Evolutionary conservation across 495 filamentous ascomycete species (phyloP).

Genomic region (Tetracladium setigerum): DNA sequence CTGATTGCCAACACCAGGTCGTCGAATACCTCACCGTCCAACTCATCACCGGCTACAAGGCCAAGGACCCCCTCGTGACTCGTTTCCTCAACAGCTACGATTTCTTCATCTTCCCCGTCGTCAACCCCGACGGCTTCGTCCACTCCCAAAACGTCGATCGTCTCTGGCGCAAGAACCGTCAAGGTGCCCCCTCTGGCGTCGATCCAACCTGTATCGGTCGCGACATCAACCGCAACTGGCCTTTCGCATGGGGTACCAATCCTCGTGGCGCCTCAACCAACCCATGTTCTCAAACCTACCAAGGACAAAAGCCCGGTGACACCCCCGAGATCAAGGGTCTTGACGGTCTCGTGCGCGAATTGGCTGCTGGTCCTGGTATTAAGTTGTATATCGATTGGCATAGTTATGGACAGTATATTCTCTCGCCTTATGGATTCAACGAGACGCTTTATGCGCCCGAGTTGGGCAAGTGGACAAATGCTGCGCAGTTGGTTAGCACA

Average conservation of each 20-base stretch:
- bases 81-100: slow-evolving; percentile 48
- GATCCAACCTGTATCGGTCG: slow-evolving; percentile 41
- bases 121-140: slow-evolving; percentile 58
- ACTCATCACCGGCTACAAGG: slow-evolving; percentile 37
- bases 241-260: slow-evolving; percentile 37
- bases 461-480: slow-evolving; percentile 35
- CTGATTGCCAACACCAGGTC: slow-evolving; percentile 17
- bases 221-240: slow-evolving; percentile 63
- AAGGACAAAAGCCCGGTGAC: slow-evolving; percentile 35
- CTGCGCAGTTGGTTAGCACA: slow-evolving; percentile 32
- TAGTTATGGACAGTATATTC: slow-evolving; percentile 41
- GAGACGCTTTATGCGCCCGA: slow-evolving; percentile 33
- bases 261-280: slow-evolving; percentile 41
- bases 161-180: slow-evolving; percentile 59
- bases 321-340: slow-evolving; percentile 43
- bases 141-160: slow-evolving; percentile 50
- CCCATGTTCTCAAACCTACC: slow-evolving; percentile 46
- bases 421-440: slow-evolving; percentile 29
- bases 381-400: slow-evolving; percentile 57
- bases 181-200: slow-evolving; percentile 21
- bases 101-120: slow-evolving; percentile 53
- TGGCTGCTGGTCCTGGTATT: slow-evolving; percentile 37
- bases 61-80: slow-evolving; percentile 29
- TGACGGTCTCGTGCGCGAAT: slow-evolving; percentile 26
- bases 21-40: slow-evolving; percentile 50